Conservation (phyloP, 2,329 filamentous ascomycete genomes). For the Alternaria solani region DNA sequence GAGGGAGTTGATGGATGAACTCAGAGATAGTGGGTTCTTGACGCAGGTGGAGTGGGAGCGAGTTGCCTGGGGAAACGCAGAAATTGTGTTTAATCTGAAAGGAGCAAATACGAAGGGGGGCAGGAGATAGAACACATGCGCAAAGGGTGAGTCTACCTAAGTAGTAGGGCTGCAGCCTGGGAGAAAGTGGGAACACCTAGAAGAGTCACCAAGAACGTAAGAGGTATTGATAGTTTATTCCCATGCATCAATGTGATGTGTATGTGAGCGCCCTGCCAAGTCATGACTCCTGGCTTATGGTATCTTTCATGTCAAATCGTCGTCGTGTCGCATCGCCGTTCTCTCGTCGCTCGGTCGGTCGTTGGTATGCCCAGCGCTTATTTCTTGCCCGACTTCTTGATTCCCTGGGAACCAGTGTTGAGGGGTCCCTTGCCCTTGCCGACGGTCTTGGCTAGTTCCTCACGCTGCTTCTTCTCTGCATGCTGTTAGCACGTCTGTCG, state of each 20-base stretch:
- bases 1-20: conserved; percentile 57
- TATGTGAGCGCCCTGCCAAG: conserved; percentile 29
- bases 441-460: conserved; percentile 77
- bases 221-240: conserved; percentile 10
- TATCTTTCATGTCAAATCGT: conserved; percentile 37
- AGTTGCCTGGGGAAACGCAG: conserved; percentile 62
- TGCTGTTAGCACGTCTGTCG: conserved; percentile 6
- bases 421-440: conserved; percentile 83
- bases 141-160: background rate
- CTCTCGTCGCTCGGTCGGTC: background rate
- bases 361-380: conserved; percentile 50
- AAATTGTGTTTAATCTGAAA: conserved; percentile 40
- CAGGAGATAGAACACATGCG: background rate
- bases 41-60: conserved; percentile 58
- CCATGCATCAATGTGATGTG: conserved; percentile 31
- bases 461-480: conserved; percentile 65
- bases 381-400: conserved; percentile 99
- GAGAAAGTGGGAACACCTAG: background rate
- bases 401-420: conserved; percentile 83
- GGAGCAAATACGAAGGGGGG: background rate
- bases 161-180: background rate
- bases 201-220: background rate
- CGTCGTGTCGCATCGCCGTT: conserved; percentile 13
- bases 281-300: conserved; percentile 36
- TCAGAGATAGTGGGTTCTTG: conserved; percentile 61